These are phyloP conservation scores for Hyphopichia buzzinii DNA, from an alignment of 1,139 yeast genomes.

Conservation along the genomic window DNA sequence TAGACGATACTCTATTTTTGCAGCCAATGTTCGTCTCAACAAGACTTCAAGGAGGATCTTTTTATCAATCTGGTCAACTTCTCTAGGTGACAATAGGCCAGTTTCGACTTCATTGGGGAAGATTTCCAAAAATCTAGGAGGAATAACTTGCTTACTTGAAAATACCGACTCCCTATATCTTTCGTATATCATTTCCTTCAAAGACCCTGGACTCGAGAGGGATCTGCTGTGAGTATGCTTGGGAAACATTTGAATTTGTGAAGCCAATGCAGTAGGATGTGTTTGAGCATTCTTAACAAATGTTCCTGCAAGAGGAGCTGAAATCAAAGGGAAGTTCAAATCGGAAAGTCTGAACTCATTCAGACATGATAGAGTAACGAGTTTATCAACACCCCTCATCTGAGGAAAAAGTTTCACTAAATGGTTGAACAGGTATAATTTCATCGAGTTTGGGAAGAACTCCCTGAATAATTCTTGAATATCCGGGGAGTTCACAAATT, in stretches of 20 bases:
- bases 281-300: constrained; percentile 10
- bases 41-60: constrained; percentile 36
- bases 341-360: constrained; percentile 8
- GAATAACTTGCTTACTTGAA: constrained; percentile 14
- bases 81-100: constrained; percentile 15
- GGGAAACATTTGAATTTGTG: not conserved
- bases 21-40: constrained; percentile 42
- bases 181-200: constrained; percentile 13
- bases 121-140: constrained; percentile 28
- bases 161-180: constrained; percentile 31
- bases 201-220: not conserved
- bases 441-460: constrained; percentile 30
- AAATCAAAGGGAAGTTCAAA: constrained; percentile 8
- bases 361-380: constrained; percentile 8
- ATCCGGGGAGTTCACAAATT: constrained; percentile 22
- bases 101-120: constrained; percentile 29
- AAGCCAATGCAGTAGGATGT: not conserved
- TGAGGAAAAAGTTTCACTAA: constrained; percentile 23
- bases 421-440: constrained; percentile 20
- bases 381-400: constrained; percentile 9
- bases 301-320: constrained; percentile 17
- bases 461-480: constrained; percentile 25
- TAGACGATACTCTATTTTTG: constrained; percentile 40
- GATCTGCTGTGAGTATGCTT: not conserved
- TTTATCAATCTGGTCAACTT: constrained; percentile 27